Percentiles rank a stretch among this genome's conserved stretches.
These are phyloP conservation scores for Nicotiana attenuata DNA, from an alignment of 257 asterid genomes.

Conservation along the genomic window DNA sequence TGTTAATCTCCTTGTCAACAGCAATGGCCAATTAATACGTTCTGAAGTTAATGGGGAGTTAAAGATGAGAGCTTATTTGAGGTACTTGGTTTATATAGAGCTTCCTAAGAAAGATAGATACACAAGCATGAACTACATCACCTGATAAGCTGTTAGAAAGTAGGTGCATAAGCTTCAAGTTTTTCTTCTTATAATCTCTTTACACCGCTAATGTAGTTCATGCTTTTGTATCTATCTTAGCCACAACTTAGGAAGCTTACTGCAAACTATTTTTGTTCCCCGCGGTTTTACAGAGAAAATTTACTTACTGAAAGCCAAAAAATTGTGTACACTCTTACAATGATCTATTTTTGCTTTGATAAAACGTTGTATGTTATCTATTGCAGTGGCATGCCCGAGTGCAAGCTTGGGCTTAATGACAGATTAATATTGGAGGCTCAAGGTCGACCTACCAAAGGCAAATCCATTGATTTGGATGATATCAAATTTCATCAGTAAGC, in stretches of 20 bases:
- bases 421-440: conserved; percentile 94
- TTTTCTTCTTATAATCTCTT: too few species aligned
- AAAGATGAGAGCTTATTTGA: conserved; percentile 95
- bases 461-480: conserved; percentile 55
- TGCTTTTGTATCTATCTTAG: too few species aligned
- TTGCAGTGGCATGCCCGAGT: conserved; percentile 99
- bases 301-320: not conserved
- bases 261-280: not conserved
- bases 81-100: conserved; percentile 38
- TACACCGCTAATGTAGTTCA: too few species aligned
- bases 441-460: conserved; percentile 92
- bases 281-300: too few species aligned
- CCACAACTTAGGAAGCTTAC: too few species aligned
- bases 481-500: conserved; percentile 91
- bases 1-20: conserved; percentile 94
- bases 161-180: too few species aligned
- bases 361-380: not conserved
- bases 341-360: not conserved
- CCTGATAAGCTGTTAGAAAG: too few species aligned
- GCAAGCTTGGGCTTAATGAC: conserved; percentile 98
- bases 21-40: conserved; percentile 93
- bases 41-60: conserved; percentile 97
- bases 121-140: too few species aligned
- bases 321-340: not conserved
- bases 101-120: too few species aligned